A percentile compares a stretch with the other conserved stretches of the same genome.
phyloP scores from a whole-genome alignment of 1,139 yeast genomes.

The Kodamaea fungicola region DNA sequence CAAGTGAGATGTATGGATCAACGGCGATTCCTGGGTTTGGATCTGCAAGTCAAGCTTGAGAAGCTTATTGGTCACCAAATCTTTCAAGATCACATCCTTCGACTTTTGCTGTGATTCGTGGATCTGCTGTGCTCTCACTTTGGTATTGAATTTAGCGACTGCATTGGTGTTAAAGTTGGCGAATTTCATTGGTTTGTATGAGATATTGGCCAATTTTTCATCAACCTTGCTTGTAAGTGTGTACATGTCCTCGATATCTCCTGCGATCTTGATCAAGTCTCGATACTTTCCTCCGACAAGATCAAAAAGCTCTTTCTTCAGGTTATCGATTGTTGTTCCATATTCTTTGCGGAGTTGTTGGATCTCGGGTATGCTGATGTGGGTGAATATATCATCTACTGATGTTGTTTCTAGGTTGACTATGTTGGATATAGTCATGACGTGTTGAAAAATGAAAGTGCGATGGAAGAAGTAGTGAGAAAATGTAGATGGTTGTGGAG shows the following conservation, averaged over 20 bases:
- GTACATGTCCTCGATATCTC: slow-evolving; percentile 58
- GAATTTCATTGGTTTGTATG: slow-evolving; percentile 31
- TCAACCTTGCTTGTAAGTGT: slow-evolving; percentile 30
- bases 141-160: slow-evolving; percentile 19
- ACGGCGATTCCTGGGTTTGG: slow-evolving; percentile 7
- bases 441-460: background rate
- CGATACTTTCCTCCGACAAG: slow-evolving; percentile 66
- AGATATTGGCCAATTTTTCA: slow-evolving; percentile 26
- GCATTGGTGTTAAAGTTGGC: slow-evolving; percentile 24
- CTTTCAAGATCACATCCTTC: slow-evolving; percentile 23
- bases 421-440: background rate
- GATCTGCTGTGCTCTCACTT: slow-evolving; percentile 14
- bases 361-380: slow-evolving; percentile 31
- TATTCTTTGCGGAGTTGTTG: slow-evolving; percentile 31
- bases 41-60: slow-evolving; percentile 24
- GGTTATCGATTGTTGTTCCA: slow-evolving; percentile 19
- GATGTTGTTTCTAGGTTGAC: slow-evolving; percentile 11
- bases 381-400: slow-evolving; percentile 37
- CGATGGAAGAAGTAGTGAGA: no score
- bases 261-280: slow-evolving; percentile 66
- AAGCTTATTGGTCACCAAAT: slow-evolving; percentile 27
- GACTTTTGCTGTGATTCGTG: slow-evolving; percentile 11
- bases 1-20: slow-evolving; percentile 26
- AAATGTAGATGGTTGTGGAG: no score
- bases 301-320: slow-evolving; percentile 42